Base-by-base conservation (phyloP, 2,329 filamentous ascomycete species). In the Onygenales sp. region DNA sequence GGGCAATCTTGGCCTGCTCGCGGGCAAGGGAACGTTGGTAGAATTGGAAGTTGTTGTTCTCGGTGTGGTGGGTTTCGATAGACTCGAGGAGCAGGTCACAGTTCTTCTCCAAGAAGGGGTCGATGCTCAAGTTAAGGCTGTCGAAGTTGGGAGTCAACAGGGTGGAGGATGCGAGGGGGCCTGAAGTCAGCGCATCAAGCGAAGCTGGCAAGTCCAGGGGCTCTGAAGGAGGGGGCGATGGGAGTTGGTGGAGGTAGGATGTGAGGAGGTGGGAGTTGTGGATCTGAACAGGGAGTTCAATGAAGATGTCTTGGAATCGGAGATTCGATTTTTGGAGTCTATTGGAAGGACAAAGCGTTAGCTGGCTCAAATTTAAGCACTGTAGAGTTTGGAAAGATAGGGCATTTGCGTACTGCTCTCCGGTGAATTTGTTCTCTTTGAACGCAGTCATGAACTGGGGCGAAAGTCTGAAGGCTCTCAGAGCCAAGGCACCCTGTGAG, bases 11-110 rank as follows among this genome's bases (percentile, higher is more conserved):
- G 65, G 87, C 77, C 77, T 98, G 93, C 77, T 98, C 93, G 63
- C 93, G 88, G 52, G 85, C 86, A 54, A 97, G 80, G 67, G 94
- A 90, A 65, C 93, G 84, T 76, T 96, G 90, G 78, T 96, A 96
- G 81, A 87, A 88, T 73, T 96, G 91, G 77, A 94, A 93, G 81
- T 98, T 98, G 83, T 97, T 97, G 70, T 95, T 86, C 74, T 98
- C 93, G 56, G 91, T 95, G 77, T 97, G 93, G 78, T 98, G 93
- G 53, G 87, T 86, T 78, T 98, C 93, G 70, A 98, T 95, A 77
- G 87, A 90, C 68, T 98, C 93, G 58, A 97, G 84, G 54, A 98
- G 83, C 61, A 96, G 83, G 68, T 98, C 92, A 75, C 90, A 95
- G 51, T 92, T 95, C 82, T 96, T 95, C 80, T 97, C 92, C 47